Evolutionary conservation across 2,329 filamentous ascomycete species (phyloP), one percentile per base, ranked within the genome.

Genomic region (Aspergillus costaricaensis): DNA sequence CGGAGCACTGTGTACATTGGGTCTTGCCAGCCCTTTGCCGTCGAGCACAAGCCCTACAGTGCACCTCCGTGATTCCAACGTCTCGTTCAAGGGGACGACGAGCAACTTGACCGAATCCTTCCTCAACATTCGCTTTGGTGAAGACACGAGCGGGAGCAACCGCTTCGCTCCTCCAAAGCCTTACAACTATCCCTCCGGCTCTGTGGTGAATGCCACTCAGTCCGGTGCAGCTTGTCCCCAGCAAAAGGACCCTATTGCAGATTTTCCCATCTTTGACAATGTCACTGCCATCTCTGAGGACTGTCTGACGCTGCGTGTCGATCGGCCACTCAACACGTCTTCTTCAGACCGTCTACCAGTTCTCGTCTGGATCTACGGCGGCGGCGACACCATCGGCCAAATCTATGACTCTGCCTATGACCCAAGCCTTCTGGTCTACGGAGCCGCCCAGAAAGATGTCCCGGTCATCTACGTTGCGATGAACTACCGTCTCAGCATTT

Each of bases 361-460:
- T 12, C 39, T 56, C 14, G 54, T 48, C 19, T 56, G 23, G 14
- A 56, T 56, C 30, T 48, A 48, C 30, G 54, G 54, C 4, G 54
- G 54, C 39, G 54, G 54, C 19, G 21, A 30, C 27, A 30, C 23
- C 21, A 27, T 27, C 25, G 54, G 54, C 21, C 23, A 36, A 15
- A 56, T 30, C 41, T 47, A 27, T 3, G 54, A 56, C 25, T 36
- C 39, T 2, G 25, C 19, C 21, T 56, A 56, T n/a, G 30, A 48
- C 2, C 21, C 30, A n/a, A 25, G 25, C 19, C 15, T 30, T 8
- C 14, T 56, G 9, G 54, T 56, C 5, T 12, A 21, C n/a, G 32
- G 23, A 4, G n/a, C 32, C 12, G 19, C 23, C 6, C n/a, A 44
- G 14, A 43, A 27, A 4, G 38, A n/a, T n/a, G n/a, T 19, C 9